These are phyloP conservation scores for Lachancea waltii DNA, from an alignment of 805 yeast species.

Conservation along the genomic window DNA sequence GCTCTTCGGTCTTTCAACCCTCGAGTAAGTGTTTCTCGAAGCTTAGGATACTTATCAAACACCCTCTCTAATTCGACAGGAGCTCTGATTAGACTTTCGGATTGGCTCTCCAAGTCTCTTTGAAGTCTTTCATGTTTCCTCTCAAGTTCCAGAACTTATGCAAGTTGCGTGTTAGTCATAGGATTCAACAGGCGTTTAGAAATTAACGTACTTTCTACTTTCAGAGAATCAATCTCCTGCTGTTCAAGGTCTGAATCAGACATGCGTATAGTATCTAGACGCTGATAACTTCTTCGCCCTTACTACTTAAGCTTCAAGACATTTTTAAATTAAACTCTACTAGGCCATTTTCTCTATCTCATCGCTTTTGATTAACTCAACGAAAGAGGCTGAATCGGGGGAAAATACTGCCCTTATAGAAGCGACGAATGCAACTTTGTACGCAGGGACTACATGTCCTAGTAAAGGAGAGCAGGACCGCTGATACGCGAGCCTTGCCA, in stretches of 20 bases:
- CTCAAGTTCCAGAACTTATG: too few species aligned
- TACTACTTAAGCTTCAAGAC: too few species aligned
- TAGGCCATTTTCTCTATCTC: slow-evolving; percentile 14
- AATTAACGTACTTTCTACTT: slow-evolving; percentile 31
- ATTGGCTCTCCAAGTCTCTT: too few species aligned
- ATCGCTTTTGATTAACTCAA: slow-evolving; percentile 18
- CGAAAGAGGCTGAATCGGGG: slow-evolving; percentile 6
- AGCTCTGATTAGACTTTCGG: too few species aligned
- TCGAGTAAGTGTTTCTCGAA: too few species aligned
- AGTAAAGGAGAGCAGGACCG: slow-evolving; percentile 19
- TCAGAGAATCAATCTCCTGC: slow-evolving; percentile 34
- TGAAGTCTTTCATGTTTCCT: too few species aligned
- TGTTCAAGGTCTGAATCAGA: slow-evolving; percentile 26
- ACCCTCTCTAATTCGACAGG: too few species aligned
- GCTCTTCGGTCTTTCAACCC: not conserved
- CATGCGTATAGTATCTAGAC: slow-evolving; percentile 16
- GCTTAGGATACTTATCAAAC: too few species aligned
- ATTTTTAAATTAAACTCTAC: not conserved
- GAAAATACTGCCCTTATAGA: slow-evolving; percentile 14
- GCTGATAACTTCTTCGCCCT: not conserved
- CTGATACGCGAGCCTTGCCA: slow-evolving; percentile 19
- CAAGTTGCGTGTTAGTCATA: too few species aligned
- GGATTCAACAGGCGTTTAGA: too few species aligned
- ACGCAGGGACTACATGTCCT: slow-evolving; percentile 23
- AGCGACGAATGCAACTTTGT: slow-evolving; percentile 17